Percentiles rank a stretch among this genome's conserved stretches.
These are phyloP conservation scores for Brassica rapa DNA, from an alignment of 345 rosid species.

Conservation along the genomic window DNA sequence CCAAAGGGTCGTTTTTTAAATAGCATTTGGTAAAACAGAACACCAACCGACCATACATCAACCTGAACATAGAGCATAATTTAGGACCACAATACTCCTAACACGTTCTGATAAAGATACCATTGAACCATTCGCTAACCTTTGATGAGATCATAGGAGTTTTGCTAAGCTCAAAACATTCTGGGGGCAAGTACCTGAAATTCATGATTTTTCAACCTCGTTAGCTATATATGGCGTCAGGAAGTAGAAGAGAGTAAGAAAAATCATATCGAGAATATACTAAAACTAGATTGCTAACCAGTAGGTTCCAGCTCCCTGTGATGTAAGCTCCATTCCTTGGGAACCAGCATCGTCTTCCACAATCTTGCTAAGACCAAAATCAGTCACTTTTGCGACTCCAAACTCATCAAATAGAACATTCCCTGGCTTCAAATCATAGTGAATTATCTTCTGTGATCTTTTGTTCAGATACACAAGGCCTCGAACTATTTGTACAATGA, in stretches of 20 bases:
- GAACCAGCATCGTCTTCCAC: conserved; percentile 94
- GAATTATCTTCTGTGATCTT: conserved; percentile 85
- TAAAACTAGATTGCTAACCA: conserved; percentile 59
- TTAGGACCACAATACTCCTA: conserved; percentile 4
- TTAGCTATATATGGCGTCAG: background rate
- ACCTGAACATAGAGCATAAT: conserved; percentile 54
- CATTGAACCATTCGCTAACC: conserved; percentile 49
- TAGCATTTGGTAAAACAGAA: conserved; percentile 92
- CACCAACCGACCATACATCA: conserved; percentile 98
- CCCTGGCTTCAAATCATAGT: conserved; percentile 98
- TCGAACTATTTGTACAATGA: conserved; percentile 91
- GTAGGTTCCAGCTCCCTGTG: conserved; percentile 99
- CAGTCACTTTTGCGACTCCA: conserved; percentile 97
- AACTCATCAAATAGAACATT: conserved; percentile 96
- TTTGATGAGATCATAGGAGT: conserved; percentile 95
- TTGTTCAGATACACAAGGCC: conserved; percentile 95
- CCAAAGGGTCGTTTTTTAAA: conserved; percentile 96
- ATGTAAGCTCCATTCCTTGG: conserved; percentile 99
- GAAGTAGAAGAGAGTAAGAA: conserved; percentile 8
- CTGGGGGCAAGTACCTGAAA: conserved; percentile 95
- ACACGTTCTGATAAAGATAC: conserved; percentile 6
- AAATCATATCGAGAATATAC: background rate
- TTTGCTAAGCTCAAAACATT: conserved; percentile 92
- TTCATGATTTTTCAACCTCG: conserved; percentile 13
- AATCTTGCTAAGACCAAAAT: conserved; percentile 99